Evolutionary conservation across 768 basidiomycete species (phyloP).

Genomic region (Agaricus blazei): DNA sequence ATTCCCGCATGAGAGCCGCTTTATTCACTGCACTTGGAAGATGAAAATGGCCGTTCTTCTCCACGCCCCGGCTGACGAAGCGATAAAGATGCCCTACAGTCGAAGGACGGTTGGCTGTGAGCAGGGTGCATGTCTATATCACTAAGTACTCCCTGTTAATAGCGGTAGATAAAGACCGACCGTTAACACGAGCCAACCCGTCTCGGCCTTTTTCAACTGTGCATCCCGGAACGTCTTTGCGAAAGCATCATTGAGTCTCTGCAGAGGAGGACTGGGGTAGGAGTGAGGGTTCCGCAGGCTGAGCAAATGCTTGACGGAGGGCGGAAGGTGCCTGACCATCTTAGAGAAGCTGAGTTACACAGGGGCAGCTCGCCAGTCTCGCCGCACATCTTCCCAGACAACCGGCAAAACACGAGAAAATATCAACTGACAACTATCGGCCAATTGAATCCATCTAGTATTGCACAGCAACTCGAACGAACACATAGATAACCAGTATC

Average conservation of each 20-base stretch:
- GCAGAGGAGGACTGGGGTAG: conserved; percentile 49
- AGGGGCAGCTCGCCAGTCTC: background rate
- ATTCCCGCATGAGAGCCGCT: conserved; percentile 85
- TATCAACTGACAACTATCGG: too few relatives aligned
- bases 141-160: conserved; percentile 16
- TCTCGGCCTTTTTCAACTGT: conserved; percentile 55
- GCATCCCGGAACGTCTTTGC: conserved; percentile 63
- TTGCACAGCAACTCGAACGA: background rate
- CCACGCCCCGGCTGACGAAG: conserved; percentile 54
- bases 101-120: conserved; percentile 78
- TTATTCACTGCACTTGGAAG: conserved; percentile 58
- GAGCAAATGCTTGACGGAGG: conserved; percentile 67
- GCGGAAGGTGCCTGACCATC: conserved; percentile 51
- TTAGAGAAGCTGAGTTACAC: background rate
- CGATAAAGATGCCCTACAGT: conserved; percentile 78
- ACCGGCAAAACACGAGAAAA: too few relatives aligned
- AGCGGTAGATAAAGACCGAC: conserved; percentile 32
- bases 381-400: background rate
- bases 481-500: conserved; percentile 4
- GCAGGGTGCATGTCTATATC: conserved; percentile 70
- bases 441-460: background rate
- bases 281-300: conserved; percentile 61
- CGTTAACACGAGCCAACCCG: conserved; percentile 77
- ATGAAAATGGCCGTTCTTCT: conserved; percentile 33
- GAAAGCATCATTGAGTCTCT: conserved; percentile 52